These are phyloP conservation scores for Corynascus novoguineensis DNA, from an alignment of 495 filamentous ascomycete species.

Conservation along the genomic window DNA sequence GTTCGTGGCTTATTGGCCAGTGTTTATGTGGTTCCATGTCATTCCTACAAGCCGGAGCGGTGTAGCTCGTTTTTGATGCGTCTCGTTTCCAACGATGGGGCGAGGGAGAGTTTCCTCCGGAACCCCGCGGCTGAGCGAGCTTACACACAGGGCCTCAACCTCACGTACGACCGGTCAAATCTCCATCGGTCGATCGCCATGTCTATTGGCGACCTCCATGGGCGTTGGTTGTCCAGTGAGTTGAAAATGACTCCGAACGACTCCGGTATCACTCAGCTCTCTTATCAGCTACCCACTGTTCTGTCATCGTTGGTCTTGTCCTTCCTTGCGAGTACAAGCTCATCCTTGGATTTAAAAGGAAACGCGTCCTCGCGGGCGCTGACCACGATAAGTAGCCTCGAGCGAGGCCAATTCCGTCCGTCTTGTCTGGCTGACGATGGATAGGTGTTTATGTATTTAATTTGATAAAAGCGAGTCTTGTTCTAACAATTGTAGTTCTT, in stretches of 20 bases:
- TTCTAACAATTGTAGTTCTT: neutral
- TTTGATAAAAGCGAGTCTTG: conserved; percentile 11
- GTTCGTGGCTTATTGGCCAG: conserved; percentile 14
- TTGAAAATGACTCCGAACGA: neutral
- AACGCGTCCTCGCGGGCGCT: neutral
- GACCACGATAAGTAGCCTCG: neutral
- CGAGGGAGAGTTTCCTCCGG: neutral
- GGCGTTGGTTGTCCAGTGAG: no score
- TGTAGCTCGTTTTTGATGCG: conserved; percentile 4
- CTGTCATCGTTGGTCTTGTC: neutral
- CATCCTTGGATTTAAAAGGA: neutral
- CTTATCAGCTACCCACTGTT: no score
- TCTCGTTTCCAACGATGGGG: neutral
- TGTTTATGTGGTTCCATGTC: conserved; percentile 6
- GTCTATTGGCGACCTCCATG: no score
- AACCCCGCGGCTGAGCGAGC: neutral
- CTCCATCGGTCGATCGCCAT: neutral
- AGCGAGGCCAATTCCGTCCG: neutral
- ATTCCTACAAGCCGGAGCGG: neutral
- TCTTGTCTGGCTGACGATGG: neutral
- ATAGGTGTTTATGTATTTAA: conserved; percentile 9
- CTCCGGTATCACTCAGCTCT: no score
- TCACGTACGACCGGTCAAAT: neutral
- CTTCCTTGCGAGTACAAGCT: neutral
- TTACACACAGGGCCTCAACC: neutral